Percentiles rank a stretch among this genome's conserved stretches.
Conservation (phyloP, 345 rosid species). For the Corchorus olitorius region DNA sequence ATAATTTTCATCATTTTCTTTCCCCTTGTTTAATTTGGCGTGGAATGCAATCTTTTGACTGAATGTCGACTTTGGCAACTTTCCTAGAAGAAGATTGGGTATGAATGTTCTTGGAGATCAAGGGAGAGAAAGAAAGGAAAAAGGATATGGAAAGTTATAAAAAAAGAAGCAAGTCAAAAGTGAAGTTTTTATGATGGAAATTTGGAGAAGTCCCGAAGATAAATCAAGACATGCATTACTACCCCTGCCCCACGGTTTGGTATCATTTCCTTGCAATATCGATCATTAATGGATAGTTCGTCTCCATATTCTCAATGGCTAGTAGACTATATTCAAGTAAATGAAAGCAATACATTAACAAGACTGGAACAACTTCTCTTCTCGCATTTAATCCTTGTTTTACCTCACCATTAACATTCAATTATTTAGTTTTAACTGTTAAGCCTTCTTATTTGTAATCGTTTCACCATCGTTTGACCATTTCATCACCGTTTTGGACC, state of each 20-base stretch:
- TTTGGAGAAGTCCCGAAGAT: neutral
- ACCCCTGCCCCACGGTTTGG: neutral
- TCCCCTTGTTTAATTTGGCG: neutral
- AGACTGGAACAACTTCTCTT: neutral
- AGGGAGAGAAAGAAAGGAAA: neutral
- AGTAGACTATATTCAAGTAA: neutral
- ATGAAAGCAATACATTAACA: neutral
- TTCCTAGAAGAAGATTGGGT: neutral
- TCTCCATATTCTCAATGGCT: neutral
- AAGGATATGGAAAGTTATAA: neutral
- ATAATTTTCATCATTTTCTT: neutral
- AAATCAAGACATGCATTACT: neutral
- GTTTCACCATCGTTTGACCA: no score
- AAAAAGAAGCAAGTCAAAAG: slow-evolving; percentile 19
- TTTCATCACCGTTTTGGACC: no score
- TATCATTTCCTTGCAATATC: neutral
- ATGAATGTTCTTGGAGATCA: neutral
- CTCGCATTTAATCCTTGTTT: neutral
- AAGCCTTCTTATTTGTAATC: no score
- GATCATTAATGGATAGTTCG: neutral
- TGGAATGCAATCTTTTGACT: slow-evolving; percentile 11
- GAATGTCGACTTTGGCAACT: neutral
- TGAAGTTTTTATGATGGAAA: neutral
- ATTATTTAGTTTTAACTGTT: no score
- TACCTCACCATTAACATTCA: neutral